Evolutionary conservation across 257 asterid species (phyloP).

Genomic region (Handroanthus guayacan): DNA sequence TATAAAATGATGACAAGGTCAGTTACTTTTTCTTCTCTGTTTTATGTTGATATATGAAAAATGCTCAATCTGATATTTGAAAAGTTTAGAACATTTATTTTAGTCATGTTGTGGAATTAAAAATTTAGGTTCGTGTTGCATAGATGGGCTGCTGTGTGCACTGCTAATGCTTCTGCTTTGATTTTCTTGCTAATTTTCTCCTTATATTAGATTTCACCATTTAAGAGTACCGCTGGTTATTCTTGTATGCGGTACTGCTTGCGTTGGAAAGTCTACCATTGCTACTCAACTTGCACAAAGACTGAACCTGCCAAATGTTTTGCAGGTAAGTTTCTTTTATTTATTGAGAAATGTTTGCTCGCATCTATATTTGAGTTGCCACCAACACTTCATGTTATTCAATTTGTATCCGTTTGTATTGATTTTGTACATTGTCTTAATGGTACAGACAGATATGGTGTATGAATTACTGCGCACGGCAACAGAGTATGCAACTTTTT

Average conservation of each 20-base stretch:
- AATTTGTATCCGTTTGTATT: slow-evolving; percentile 26
- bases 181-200: slow-evolving; percentile 32
- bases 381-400: slow-evolving; percentile 26
- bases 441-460: slow-evolving; percentile 94
- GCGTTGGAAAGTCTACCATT: slow-evolving; percentile 97
- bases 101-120: background rate
- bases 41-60: slow-evolving; percentile 22
- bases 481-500: slow-evolving; percentile 79
- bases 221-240: slow-evolving; percentile 97
- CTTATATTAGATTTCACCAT: slow-evolving; percentile 81
- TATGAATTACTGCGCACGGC: slow-evolving; percentile 96
- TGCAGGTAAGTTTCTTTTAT: slow-evolving; percentile 64
- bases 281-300: slow-evolving; percentile 99
- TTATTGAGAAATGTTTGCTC: slow-evolving; percentile 25
- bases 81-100: slow-evolving; percentile 9
- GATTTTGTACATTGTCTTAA: slow-evolving; percentile 39
- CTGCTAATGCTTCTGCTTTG: slow-evolving; percentile 25
- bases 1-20: slow-evolving; percentile 99
- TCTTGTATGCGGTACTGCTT: slow-evolving; percentile 99
- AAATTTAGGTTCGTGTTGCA: slow-evolving; percentile 7
- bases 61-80: slow-evolving; percentile 19
- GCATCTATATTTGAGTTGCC: slow-evolving; percentile 21
- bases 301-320: slow-evolving; percentile 93
- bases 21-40: slow-evolving; percentile 33
- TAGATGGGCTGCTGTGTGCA: slow-evolving; percentile 9